Conservation (phyloP, 495 filamentous ascomycete species). For the Neurospora discreta region DNA sequence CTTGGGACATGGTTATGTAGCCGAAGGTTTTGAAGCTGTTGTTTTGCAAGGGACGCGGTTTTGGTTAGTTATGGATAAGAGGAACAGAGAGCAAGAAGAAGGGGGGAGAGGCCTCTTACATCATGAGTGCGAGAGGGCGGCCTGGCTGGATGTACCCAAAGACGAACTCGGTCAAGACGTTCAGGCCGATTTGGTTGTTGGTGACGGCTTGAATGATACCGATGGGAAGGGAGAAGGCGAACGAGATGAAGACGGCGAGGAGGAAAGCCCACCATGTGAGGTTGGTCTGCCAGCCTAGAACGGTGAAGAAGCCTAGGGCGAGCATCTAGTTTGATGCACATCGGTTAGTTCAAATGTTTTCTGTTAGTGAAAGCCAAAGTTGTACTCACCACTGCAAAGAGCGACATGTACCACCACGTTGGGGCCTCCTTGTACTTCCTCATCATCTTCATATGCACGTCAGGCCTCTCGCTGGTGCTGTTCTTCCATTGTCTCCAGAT, state of each 20-base stretch:
- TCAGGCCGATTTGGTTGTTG: slow-evolving; percentile 57
- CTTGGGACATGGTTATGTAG: slow-evolving; percentile 55
- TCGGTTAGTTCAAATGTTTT: slow-evolving; percentile 18
- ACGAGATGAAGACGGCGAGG: slow-evolving; percentile 48
- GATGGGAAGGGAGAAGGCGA: slow-evolving; percentile 43
- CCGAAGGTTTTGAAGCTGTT: slow-evolving; percentile 60
- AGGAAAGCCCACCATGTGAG: slow-evolving; percentile 58
- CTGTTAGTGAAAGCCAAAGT: background rate
- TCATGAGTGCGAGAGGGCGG: slow-evolving; percentile 54
- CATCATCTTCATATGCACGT: slow-evolving; percentile 52
- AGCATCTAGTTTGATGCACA: slow-evolving; percentile 34
- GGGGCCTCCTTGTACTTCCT: slow-evolving; percentile 48
- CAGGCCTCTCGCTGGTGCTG: slow-evolving; percentile 46
- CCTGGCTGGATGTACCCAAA: slow-evolving; percentile 60
- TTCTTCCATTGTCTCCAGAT: slow-evolving; percentile 48
- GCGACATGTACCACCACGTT: slow-evolving; percentile 43
- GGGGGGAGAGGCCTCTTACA: slow-evolving; percentile 20
- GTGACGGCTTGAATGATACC: slow-evolving; percentile 55
- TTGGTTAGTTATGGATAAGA: background rate
- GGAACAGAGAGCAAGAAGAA: background rate
- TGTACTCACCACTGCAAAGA: slow-evolving; percentile 33
- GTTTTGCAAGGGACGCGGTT: too few species aligned
- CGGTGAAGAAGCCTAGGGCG: slow-evolving; percentile 48
- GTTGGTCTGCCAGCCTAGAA: slow-evolving; percentile 54
- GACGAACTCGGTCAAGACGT: slow-evolving; percentile 61